Percentiles rank a stretch among this genome's conserved stretches.
These are phyloP conservation scores for Kodamaea suecica DNA, from an alignment of 1,139 yeast genomes.

Conservation along the genomic window DNA sequence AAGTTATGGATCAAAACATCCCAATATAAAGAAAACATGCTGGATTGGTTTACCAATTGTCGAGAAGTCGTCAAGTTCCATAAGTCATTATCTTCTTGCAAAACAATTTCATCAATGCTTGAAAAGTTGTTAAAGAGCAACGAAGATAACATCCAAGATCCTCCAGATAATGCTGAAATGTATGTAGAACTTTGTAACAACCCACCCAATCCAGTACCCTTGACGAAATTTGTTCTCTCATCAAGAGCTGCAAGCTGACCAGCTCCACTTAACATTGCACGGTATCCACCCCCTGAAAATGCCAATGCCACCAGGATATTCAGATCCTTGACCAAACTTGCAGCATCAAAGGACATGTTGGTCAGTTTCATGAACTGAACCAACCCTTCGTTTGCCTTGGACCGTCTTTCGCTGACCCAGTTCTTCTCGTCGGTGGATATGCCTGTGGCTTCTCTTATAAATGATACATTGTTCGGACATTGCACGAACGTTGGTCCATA, in stretches of 20 bases:
- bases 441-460: conserved; percentile 29
- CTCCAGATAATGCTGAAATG: conserved; percentile 40
- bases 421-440: conserved; percentile 35
- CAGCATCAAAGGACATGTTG: conserved; percentile 54
- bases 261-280: conserved; percentile 90
- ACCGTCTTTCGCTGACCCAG: conserved; percentile 50
- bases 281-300: conserved; percentile 88
- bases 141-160: conserved; percentile 38
- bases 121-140: conserved; percentile 35
- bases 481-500: conserved; percentile 63
- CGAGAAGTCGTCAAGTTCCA: conserved; percentile 37
- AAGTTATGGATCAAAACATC: conserved; percentile 25
- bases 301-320: conserved; percentile 64
- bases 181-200: conserved; percentile 38
- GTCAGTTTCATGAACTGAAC: conserved; percentile 54
- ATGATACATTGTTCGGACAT: conserved; percentile 44
- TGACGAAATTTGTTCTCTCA: conserved; percentile 55
- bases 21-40: conserved; percentile 20
- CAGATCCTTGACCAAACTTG: conserved; percentile 38
- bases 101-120: conserved; percentile 33
- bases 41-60: conserved; percentile 27
- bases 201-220: conserved; percentile 51
- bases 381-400: conserved; percentile 51
- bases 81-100: conserved; percentile 24
- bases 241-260: conserved; percentile 82